Evolutionary conservation across 768 basidiomycete genomes (phyloP).

Genomic region (Hydnomerulius pinastri): DNA sequence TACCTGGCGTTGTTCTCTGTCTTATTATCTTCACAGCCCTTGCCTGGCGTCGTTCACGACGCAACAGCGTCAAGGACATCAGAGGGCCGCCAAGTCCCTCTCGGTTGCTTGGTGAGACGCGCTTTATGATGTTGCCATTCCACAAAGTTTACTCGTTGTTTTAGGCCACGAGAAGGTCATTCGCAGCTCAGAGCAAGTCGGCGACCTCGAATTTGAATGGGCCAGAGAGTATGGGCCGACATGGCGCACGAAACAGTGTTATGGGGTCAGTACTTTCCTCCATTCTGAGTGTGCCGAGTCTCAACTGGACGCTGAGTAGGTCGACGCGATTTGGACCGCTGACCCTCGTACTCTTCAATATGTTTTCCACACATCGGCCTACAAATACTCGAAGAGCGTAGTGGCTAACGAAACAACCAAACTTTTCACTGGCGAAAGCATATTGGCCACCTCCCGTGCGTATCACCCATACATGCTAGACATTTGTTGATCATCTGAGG

Average conservation of each 20-base stretch:
- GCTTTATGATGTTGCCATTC: background rate
- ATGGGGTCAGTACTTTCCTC: slow-evolving; percentile 9
- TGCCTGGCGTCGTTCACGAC: slow-evolving; percentile 5
- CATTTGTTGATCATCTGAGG: background rate
- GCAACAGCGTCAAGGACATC: slow-evolving; percentile 6
- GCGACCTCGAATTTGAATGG: slow-evolving; percentile 32
- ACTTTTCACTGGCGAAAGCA: slow-evolving; percentile 24
- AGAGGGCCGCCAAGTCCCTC: slow-evolving; percentile 5
- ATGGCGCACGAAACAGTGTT: slow-evolving; percentile 15
- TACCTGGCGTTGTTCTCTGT: background rate
- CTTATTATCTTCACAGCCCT: background rate
- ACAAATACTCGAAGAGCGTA: slow-evolving; percentile 26
- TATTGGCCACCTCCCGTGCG: slow-evolving; percentile 20
- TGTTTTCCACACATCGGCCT: slow-evolving; percentile 29
- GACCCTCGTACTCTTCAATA: slow-evolving; percentile 32
- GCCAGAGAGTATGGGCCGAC: slow-evolving; percentile 27
- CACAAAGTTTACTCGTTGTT: background rate
- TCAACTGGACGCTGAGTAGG: slow-evolving; percentile 10
- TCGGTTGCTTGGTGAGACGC: slow-evolving; percentile 1
- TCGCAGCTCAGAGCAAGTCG: slow-evolving; percentile 25
- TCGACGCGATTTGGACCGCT: slow-evolving; percentile 28
- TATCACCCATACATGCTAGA: background rate
- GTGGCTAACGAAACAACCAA: slow-evolving; percentile 5
- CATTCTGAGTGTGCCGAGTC: background rate
- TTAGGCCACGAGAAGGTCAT: slow-evolving; percentile 26